phyloP scores from a whole-genome alignment of 179 eudicot species.

The Dionaea muscipula region DNA sequence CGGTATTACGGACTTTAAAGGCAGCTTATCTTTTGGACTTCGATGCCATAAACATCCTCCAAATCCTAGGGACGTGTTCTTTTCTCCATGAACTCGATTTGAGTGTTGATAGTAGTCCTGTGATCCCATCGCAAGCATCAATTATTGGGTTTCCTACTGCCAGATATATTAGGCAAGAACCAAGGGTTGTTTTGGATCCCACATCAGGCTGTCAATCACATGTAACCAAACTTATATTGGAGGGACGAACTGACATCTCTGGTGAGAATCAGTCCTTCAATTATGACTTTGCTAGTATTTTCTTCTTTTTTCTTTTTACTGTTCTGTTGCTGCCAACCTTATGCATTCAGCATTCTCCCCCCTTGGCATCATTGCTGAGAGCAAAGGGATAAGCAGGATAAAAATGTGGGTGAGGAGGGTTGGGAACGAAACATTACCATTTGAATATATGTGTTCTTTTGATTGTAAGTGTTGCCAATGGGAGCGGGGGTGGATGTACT shows the following conservation, averaged over 20 bases:
- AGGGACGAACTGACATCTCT: constrained; percentile 59
- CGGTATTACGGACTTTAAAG: constrained; percentile 37
- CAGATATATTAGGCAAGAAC: constrained; percentile 9
- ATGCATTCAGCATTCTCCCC: too few relatives aligned
- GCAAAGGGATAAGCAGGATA: too few relatives aligned
- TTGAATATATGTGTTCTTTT: too few relatives aligned
- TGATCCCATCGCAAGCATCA: constrained; percentile 39
- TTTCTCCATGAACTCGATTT: constrained; percentile 46
- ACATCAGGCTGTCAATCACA: constrained; percentile 18
- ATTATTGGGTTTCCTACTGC: constrained; percentile 34
- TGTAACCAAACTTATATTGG: constrained; percentile 56
- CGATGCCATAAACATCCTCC: constrained; percentile 29
- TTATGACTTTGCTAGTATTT: background rate
- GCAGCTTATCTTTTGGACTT: constrained; percentile 51
- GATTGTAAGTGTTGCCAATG: too few relatives aligned
- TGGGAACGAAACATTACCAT: too few relatives aligned
- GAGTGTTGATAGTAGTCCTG: constrained; percentile 62
- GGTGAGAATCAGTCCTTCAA: constrained; percentile 32
- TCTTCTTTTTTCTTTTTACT: too few relatives aligned
- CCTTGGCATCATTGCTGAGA: too few relatives aligned
- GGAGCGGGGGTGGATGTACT: too few relatives aligned
- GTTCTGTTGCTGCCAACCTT: too few relatives aligned
- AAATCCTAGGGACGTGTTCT: constrained; percentile 36
- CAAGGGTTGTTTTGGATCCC: constrained; percentile 15
- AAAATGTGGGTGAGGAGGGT: too few relatives aligned